These are phyloP conservation scores for Botrytis paeoniae DNA, from an alignment of 2,329 filamentous ascomycete species.

Conservation along the genomic window DNA sequence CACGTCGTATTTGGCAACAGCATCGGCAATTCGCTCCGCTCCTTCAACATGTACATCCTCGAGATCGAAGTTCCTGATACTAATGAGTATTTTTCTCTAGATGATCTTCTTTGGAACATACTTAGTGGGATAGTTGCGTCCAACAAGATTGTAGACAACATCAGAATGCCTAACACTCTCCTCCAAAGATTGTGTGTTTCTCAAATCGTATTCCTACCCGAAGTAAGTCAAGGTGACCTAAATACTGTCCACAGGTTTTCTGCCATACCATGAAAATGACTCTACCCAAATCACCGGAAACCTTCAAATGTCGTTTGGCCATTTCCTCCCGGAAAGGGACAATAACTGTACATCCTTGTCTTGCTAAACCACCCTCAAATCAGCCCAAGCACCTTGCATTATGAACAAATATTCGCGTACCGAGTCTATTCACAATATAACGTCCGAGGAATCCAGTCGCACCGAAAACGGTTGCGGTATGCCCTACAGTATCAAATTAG, in stretches of 20 bases:
- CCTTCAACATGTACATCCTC: slow-evolving; percentile 93
- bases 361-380: slow-evolving; percentile 54
- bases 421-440: slow-evolving; percentile 95
- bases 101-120: slow-evolving; percentile 42
- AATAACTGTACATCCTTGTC: slow-evolving; percentile 90
- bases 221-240: background rate
- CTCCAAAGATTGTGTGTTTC: slow-evolving; percentile 92
- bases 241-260: background rate
- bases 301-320: slow-evolving; percentile 94
- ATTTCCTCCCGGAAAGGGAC: slow-evolving; percentile 96
- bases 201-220: slow-evolving; percentile 82
- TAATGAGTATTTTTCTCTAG: slow-evolving; percentile 35
- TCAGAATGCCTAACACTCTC: slow-evolving; percentile 96
- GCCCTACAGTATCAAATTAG: slow-evolving; percentile 54
- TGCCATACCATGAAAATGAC: slow-evolving; percentile 72
- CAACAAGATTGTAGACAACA: slow-evolving; percentile 94
- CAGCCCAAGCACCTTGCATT: slow-evolving; percentile 23
- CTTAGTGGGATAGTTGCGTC: slow-evolving; percentile 95
- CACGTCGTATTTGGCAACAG: slow-evolving; percentile 95
- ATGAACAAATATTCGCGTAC: slow-evolving; percentile 44
- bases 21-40: slow-evolving; percentile 85
- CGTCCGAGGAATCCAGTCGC: slow-evolving; percentile 93
- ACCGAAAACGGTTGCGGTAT: slow-evolving; percentile 96
- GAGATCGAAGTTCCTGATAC: slow-evolving; percentile 80
- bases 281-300: slow-evolving; percentile 89